These are phyloP conservation scores for Coemansia sp. DNA, from an alignment of 192 early-diverging fungal genomes.

Conservation along the genomic window DNA sequence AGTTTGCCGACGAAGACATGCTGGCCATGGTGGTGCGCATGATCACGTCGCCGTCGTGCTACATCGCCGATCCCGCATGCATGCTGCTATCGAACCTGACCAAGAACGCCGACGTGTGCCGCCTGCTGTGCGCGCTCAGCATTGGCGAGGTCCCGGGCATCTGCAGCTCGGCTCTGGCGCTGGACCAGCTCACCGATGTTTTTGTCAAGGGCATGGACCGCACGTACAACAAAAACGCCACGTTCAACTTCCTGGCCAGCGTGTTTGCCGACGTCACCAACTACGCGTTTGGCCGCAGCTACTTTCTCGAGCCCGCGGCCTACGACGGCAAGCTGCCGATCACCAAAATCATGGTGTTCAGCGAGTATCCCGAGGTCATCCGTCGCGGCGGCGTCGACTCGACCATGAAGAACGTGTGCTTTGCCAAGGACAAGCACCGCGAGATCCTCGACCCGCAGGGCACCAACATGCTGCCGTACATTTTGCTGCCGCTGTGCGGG, in stretches of 20 bases:
- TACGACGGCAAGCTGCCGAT: conserved; percentile 69
- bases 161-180: conserved; percentile 49
- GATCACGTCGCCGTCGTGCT: conserved; percentile 63
- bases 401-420: conserved; percentile 86
- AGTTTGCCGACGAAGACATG: conserved; percentile 69
- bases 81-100: conserved; percentile 96
- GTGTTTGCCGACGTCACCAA: conserved; percentile 89
- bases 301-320: conserved; percentile 61
- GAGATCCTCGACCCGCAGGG: conserved; percentile 63
- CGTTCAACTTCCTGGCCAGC: conserved; percentile 80
- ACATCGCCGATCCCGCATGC: conserved; percentile 69
- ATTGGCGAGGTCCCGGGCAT: conserved; percentile 24
- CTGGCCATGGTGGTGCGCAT: conserved; percentile 63
- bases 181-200: conserved; percentile 86
- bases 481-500: conserved; percentile 83
- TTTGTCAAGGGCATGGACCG: conserved; percentile 81
- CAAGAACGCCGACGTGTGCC: conserved; percentile 64
- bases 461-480: conserved; percentile 80
- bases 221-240: conserved; percentile 73
- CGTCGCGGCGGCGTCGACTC: conserved; percentile 86
- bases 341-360: conserved; percentile 81
- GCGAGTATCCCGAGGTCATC: conserved; percentile 75
- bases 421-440: conserved; percentile 67
- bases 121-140: conserved; percentile 70
- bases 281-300: conserved; percentile 62